A percentile compares a stretch with the other conserved stretches of the same genome.
Conservation (phyloP, 1,284 basidiomycete species). For the Moesziomyces sp. region DNA sequence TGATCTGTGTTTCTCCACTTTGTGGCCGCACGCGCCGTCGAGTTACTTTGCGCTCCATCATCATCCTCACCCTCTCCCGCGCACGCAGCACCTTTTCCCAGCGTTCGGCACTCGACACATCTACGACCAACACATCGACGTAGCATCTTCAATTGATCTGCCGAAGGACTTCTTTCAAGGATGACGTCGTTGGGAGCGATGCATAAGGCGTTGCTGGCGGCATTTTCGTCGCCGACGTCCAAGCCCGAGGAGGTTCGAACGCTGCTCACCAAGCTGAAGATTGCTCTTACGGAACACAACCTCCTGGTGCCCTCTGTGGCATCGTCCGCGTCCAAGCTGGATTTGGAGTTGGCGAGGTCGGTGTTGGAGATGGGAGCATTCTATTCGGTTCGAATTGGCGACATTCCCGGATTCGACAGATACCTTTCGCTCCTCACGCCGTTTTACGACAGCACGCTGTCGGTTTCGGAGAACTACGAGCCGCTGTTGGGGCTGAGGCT, state of each 20-base stretch:
- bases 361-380: conserved; percentile 95
- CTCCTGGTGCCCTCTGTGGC: conserved; percentile 74
- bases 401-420: conserved; percentile 91
- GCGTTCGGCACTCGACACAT: too few relatives aligned
- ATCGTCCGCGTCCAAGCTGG: background rate
- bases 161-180: background rate
- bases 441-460: conserved; percentile 81
- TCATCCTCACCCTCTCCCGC: background rate
- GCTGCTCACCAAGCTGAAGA: conserved; percentile 70
- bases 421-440: conserved; percentile 92
- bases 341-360: conserved; percentile 74
- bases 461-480: conserved; percentile 84
- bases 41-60: background rate
- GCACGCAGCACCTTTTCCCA: background rate
- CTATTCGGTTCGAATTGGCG: conserved; percentile 86
- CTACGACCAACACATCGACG: background rate
- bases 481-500: conserved; percentile 92
- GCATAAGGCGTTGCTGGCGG: conserved; percentile 32
- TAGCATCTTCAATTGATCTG: background rate
- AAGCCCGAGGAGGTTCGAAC: conserved; percentile 34
- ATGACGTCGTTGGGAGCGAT: conserved; percentile 5
- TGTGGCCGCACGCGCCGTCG: conserved; percentile 4
- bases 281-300: conserved; percentile 81
- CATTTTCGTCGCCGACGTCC: conserved; percentile 22
- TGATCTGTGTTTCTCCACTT: conserved; percentile 31